Evolutionary conservation across 1,139 yeast species (phyloP).

Genomic region (Geotrichum candidum): DNA sequence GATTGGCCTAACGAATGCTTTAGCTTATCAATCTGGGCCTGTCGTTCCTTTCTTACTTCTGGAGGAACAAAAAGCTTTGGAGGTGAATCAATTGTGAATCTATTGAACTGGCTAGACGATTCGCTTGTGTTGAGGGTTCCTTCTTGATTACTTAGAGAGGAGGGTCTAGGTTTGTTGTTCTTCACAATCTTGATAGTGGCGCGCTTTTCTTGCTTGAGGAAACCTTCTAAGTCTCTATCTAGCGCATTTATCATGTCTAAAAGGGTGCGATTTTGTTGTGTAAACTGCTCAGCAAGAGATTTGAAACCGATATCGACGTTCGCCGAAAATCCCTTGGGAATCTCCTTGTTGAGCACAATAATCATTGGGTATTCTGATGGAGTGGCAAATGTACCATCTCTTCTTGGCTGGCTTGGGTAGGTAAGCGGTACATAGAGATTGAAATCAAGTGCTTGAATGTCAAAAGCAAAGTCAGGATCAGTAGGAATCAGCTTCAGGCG

Average conservation of each 20-base stretch:
- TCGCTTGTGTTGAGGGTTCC: neutral
- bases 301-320: constrained; percentile 63
- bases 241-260: constrained; percentile 50
- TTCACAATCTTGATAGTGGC: constrained; percentile 49
- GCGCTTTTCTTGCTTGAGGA: constrained; percentile 53
- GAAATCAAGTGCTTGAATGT: constrained; percentile 46
- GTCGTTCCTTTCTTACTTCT: constrained; percentile 11
- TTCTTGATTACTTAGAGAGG: neutral
- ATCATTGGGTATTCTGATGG: constrained; percentile 23
- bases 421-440: constrained; percentile 49
- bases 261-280: constrained; percentile 31
- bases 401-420: constrained; percentile 42
- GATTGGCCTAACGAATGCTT: constrained; percentile 13
- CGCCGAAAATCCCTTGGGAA: constrained; percentile 65
- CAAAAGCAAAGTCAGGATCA: constrained; percentile 73
- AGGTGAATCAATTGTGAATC: neutral
- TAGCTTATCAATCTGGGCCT: constrained; percentile 13
- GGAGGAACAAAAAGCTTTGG: constrained; percentile 13
- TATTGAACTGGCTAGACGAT: neutral
- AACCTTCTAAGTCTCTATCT: constrained; percentile 53
- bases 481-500: constrained; percentile 42
- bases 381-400: constrained; percentile 24
- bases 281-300: constrained; percentile 37
- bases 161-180: constrained; percentile 18
- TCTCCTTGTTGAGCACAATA: constrained; percentile 54